These are phyloP conservation scores for Coelastrella sp. DNA, from an alignment of 139 green algal species.

Conservation along the genomic window DNA sequence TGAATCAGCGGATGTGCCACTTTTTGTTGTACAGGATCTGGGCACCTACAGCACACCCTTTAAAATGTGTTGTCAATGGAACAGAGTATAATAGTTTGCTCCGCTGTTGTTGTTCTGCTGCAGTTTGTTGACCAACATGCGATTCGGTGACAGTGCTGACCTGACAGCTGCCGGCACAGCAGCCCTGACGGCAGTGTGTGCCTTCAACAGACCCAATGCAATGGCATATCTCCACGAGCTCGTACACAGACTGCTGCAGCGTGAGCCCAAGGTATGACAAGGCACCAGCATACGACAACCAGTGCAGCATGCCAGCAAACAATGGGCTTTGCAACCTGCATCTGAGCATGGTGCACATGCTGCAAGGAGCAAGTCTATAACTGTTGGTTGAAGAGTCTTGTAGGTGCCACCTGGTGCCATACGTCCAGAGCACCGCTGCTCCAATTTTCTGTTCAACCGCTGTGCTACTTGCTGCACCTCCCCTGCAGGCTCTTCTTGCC, in stretches of 20 bases:
- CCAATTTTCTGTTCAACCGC: neutral
- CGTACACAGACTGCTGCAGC: constrained; percentile 36
- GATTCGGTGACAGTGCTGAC: neutral
- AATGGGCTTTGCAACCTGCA: neutral
- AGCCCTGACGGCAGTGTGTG: constrained; percentile 11
- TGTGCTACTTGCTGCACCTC: neutral
- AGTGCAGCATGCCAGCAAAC: neutral
- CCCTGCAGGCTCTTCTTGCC: constrained; percentile 10
- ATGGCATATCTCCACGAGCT: constrained; percentile 18
- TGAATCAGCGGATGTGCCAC: neutral
- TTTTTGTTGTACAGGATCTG: neutral
- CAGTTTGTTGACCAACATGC: constrained; percentile 33
- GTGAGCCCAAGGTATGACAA: constrained; percentile 20
- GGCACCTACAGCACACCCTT: too few species aligned
- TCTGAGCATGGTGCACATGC: too few species aligned
- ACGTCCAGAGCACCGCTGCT: too few species aligned
- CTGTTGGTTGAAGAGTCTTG: too few species aligned
- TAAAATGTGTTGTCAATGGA: too few species aligned
- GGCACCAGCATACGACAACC: neutral
- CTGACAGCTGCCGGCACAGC: constrained; percentile 1
- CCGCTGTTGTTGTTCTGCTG: neutral
- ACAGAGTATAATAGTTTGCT: neutral
- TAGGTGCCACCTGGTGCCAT: too few species aligned
- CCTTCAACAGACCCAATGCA: constrained; percentile 23
- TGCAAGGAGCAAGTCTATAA: too few species aligned